Evolutionary conservation across 345 rosid species (phyloP).

Genomic region (Euphorbia pulcherrima): DNA sequence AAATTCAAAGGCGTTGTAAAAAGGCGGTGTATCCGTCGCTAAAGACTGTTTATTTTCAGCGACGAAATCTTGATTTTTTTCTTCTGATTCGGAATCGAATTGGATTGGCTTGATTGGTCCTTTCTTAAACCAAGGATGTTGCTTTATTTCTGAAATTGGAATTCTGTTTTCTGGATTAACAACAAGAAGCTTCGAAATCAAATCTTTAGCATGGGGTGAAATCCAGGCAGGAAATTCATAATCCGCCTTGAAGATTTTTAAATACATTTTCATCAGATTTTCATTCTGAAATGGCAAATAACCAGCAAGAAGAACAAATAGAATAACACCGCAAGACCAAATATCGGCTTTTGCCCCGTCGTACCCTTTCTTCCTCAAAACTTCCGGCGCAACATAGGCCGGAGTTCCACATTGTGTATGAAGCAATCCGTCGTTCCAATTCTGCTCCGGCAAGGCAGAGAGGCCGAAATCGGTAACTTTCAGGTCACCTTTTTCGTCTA

Average conservation of each 20-base stretch:
- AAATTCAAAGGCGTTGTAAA: slow-evolving; percentile 22
- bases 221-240: slow-evolving; percentile 25
- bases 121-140: slow-evolving; percentile 13
- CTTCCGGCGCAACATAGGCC: slow-evolving; percentile 19
- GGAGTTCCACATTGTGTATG: slow-evolving; percentile 30
- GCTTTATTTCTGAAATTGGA: slow-evolving; percentile 15
- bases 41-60: background rate
- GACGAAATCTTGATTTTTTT: background rate
- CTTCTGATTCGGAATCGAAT: slow-evolving; percentile 8
- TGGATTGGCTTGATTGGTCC: slow-evolving; percentile 9
- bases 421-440: slow-evolving; percentile 24
- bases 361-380: slow-evolving; percentile 23
- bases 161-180: slow-evolving; percentile 21
- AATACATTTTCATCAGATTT: slow-evolving; percentile 29
- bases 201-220: slow-evolving; percentile 15
- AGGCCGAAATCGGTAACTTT: slow-evolving; percentile 31
- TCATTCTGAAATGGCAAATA: slow-evolving; percentile 20
- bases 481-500: slow-evolving; percentile 21
- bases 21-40: slow-evolving; percentile 9
- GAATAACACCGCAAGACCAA: slow-evolving; percentile 27
- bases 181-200: slow-evolving; percentile 25
- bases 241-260: slow-evolving; percentile 30
- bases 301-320: slow-evolving; percentile 26
- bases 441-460: slow-evolving; percentile 26
- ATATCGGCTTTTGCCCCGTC: slow-evolving; percentile 22